These are phyloP conservation scores for Penicillium robsamsonii DNA, from an alignment of 495 filamentous ascomycete species.

Conservation along the genomic window DNA sequence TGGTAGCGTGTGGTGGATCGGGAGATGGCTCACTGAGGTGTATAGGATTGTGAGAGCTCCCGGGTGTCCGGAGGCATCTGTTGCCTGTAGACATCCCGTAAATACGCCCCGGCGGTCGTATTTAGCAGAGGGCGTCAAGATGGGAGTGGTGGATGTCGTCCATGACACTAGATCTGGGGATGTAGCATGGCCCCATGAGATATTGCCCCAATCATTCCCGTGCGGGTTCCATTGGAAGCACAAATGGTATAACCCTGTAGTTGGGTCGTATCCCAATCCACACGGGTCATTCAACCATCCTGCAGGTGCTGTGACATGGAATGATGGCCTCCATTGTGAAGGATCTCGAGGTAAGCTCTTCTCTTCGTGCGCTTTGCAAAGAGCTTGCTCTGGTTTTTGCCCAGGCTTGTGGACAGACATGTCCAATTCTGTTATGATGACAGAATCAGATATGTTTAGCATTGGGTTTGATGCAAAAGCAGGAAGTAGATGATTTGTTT, in stretches of 20 bases:
- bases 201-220: constrained; percentile 45
- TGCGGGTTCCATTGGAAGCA: constrained; percentile 50
- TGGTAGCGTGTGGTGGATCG: constrained; percentile 47
- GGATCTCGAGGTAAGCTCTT: background rate
- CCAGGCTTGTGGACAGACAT: background rate
- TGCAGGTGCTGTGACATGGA: constrained; percentile 52
- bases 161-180: constrained; percentile 45
- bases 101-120: constrained; percentile 55
- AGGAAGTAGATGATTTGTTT: background rate
- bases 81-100: constrained; percentile 48
- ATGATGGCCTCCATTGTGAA: constrained; percentile 45
- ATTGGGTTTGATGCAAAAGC: background rate
- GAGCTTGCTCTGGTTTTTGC: background rate
- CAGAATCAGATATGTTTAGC: background rate
- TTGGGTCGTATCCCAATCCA: constrained; percentile 53
- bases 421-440: background rate
- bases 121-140: constrained; percentile 34
- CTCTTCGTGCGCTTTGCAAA: constrained; percentile 1
- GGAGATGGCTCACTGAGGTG: constrained; percentile 51
- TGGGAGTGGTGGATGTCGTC: constrained; percentile 34
- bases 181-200: constrained; percentile 45
- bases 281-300: constrained; percentile 61
- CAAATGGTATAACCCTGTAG: constrained; percentile 39
- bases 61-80: constrained; percentile 39
- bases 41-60: constrained; percentile 50